Percentiles rank a stretch among this genome's conserved stretches.
phyloP scores from a whole-genome alignment of 2,329 filamentous ascomycete species.

The Trichophyton simii region DNA sequence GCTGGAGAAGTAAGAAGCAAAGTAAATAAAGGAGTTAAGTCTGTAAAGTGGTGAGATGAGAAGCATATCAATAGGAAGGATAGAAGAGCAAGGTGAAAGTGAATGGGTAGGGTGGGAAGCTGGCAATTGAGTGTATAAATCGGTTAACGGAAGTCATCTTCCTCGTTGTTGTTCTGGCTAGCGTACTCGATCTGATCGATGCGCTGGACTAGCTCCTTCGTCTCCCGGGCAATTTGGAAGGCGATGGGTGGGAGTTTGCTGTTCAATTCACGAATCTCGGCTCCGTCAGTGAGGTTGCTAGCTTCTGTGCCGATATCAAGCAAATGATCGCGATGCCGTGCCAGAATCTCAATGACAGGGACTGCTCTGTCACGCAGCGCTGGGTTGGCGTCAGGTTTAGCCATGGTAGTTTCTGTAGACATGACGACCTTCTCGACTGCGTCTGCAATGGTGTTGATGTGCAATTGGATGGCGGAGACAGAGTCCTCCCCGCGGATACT shows the following conservation, averaged over 20 bases:
- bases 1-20: background rate
- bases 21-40: constrained; percentile 1
- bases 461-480: constrained; percentile 52
- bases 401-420: constrained; percentile 48
- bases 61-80: constrained; percentile 6
- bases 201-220: constrained; percentile 55
- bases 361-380: constrained; percentile 38
- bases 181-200: constrained; percentile 30
- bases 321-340: constrained; percentile 52
- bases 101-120: background rate
- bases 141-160: constrained; percentile 29
- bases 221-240: constrained; percentile 74
- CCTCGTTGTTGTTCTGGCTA: constrained; percentile 22
- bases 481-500: constrained; percentile 54
- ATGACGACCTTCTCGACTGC: constrained; percentile 59
- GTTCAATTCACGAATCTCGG: constrained; percentile 45
- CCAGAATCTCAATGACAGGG: constrained; percentile 37
- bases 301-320: constrained; percentile 51
- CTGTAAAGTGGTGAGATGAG: constrained; percentile 5
- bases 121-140: background rate
- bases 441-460: constrained; percentile 57
- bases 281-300: constrained; percentile 39
- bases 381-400: constrained; percentile 34
- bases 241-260: constrained; percentile 67
- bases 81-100: background rate